Base-by-base conservation (phyloP, 345 rosid genomes). In the Litchi chinensis region DNA sequence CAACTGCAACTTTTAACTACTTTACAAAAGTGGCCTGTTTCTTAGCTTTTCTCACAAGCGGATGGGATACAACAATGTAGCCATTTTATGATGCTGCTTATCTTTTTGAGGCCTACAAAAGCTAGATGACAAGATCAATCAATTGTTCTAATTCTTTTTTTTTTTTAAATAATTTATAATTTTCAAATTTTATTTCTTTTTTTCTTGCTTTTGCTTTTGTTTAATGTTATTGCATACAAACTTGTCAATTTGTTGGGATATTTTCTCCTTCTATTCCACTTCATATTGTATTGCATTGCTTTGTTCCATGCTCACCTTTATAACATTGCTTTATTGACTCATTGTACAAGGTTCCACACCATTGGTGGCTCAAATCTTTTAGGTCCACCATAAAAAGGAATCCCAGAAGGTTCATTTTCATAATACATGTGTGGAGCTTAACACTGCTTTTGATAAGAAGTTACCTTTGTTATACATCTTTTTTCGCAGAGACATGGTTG, bases 51-150 rank as follows among this genome's bases (percentile, higher is more conserved):
- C 75, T 81, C 48, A 19, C 16, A 16, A 80, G 65, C 65, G 64
- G 80, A 85, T 73, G 71, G 83, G 78, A 83, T 78, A 40, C 77
- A 71, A 77, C 73, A 54, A 43, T 77, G 68, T 72, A 63, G 79
- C 73, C 77, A 68, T 68, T 78, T 75, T 70, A 76, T 73, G 32
- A 74, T 39, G 81, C 80, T 74, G 8, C n/a, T 60, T 18, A 32
- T 79, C 76, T 41, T 79, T 82, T 80, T 44, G 70, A 41, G 63
- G 56, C 73, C 68, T 64, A 43, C 73, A 59, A 46, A 44, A 78
- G 12, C 77, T 68, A 76, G 85, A 81, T 63, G 80, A 60, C 52
- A 69, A 73, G 21, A 46, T 78, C 21, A 40, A 78, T 74, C 84
- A 22, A 28, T 81, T 79, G 83, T 67, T 71, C 24, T 69, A 57